Conservation (phyloP, 768 basidiomycete species). For the Trametes villosa region DNA sequence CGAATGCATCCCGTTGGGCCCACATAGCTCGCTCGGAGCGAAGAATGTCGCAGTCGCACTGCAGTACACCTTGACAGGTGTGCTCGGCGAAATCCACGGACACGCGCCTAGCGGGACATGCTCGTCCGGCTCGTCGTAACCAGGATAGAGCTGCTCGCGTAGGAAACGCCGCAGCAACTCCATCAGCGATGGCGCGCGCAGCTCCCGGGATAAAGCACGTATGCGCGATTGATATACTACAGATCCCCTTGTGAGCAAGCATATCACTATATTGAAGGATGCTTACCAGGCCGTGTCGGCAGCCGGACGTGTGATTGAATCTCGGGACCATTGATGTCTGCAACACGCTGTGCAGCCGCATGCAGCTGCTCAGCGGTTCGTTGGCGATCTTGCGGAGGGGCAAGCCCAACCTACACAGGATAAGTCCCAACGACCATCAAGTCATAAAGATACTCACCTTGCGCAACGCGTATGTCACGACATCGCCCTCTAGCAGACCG, state of each 20-base stretch:
- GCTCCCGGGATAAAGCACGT: too few species aligned
- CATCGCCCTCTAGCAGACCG: slow-evolving; percentile 13
- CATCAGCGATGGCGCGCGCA: not conserved
- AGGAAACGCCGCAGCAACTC: not conserved
- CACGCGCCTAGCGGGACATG: not conserved
- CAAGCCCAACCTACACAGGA: too few species aligned
- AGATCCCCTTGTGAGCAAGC: too few species aligned
- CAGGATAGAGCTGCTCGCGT: not conserved
- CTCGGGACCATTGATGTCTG: too few species aligned
- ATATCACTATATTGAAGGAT: too few species aligned
- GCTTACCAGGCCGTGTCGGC: too few species aligned
- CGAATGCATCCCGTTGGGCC: not conserved
- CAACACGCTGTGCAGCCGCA: too few species aligned
- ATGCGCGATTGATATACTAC: not conserved
- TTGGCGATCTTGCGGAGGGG: not conserved
- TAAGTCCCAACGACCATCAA: not conserved
- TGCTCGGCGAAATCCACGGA: not conserved
- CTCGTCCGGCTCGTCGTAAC: too few species aligned
- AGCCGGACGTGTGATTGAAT: too few species aligned
- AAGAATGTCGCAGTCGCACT: not conserved
- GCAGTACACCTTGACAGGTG: too few species aligned
- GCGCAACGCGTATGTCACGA: not conserved
- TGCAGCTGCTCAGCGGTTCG: too few species aligned
- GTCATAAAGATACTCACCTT: not conserved
- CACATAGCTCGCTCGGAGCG: slow-evolving; percentile 3